Evolutionary conservation across 2,329 filamentous ascomycete genomes (phyloP), one percentile per base, ranked within the genome.

Genomic region (Xylariales sp.): DNA sequence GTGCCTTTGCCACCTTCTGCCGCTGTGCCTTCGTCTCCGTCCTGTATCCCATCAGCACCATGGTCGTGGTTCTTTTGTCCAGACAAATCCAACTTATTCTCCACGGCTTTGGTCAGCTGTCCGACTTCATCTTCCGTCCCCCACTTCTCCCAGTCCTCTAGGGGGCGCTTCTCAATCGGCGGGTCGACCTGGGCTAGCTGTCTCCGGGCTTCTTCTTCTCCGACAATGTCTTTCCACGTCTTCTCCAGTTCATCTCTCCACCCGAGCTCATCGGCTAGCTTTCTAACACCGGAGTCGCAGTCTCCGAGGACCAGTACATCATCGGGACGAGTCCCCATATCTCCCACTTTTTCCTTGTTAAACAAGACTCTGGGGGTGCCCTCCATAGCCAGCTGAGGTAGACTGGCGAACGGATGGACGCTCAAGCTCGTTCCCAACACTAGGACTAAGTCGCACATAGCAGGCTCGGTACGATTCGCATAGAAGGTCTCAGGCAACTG

Each of bases 361-460:
- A 98, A 86, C 15, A 98, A 71, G 2, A 98, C 67, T 8, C 93
- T 77, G 1, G 91, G 93, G 3, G 76, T 77, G 1, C 69, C 71
- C 1, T 81, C 71, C 3, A 60, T 55, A 16, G 80, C 82, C 50
- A 84, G 67, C 11, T 74, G 66, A 0, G 91, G 90, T 37, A 97
- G 68, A 34, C 80, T 80, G 2, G 91, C 88, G 60, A 98, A 98
- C 0, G 93, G 93, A 48, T 90, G 86, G 2, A 97, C 91, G 0
- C 73, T 80, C 45, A 97, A 65, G 55, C 88, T 95, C 0, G 91
- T 96, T 2, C 93, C 93, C 70, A 96, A 82, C 16, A 96, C 75
- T 39, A 97, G 84, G 31, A 84, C 77, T 3, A 96, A 65, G 57
- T 95, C 88, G 1, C 88, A 86, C 53, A 74, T 59, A 1, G 62